Evolutionary conservation across 2,329 filamentous ascomycete species (phyloP).

Genomic region (Parafenestella ontariensis): DNA sequence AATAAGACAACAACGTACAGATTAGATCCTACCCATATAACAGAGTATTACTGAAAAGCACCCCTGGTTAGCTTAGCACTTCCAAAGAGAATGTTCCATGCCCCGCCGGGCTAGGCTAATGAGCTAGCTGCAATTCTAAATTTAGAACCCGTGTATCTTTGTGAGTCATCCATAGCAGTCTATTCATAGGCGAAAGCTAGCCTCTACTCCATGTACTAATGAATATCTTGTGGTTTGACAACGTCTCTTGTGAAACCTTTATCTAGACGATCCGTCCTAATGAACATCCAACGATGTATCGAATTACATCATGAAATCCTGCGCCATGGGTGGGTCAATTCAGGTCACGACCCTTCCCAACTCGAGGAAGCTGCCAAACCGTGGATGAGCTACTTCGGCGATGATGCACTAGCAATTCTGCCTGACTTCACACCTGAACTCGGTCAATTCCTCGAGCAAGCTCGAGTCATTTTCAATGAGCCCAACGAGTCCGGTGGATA

Average conservation of each 20-base stretch:
- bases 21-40: too few species aligned
- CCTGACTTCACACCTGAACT: slow-evolving; percentile 2
- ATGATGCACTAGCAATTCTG: slow-evolving; percentile 2
- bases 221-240: background rate
- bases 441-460: slow-evolving; percentile 2
- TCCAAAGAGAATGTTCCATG: too few species aligned
- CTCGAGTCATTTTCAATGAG: slow-evolving; percentile 1
- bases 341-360: slow-evolving; percentile 2
- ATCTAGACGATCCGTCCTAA: background rate
- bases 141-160: background rate
- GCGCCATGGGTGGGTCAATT: slow-evolving; percentile 5
- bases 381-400: slow-evolving; percentile 2
- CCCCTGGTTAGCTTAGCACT: too few species aligned
- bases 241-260: background rate
- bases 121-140: background rate
- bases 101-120: background rate
- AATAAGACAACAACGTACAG: too few species aligned
- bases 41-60: too few species aligned
- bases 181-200: background rate
- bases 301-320: slow-evolving; percentile 9
- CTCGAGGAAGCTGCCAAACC: slow-evolving; percentile 2
- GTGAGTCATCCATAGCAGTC: background rate
- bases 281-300: slow-evolving; percentile 7
- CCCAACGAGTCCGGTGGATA: background rate
- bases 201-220: background rate